Evolutionary conservation across 768 basidiomycete species (phyloP).

Genomic region (Amanita polypyramis): DNA sequence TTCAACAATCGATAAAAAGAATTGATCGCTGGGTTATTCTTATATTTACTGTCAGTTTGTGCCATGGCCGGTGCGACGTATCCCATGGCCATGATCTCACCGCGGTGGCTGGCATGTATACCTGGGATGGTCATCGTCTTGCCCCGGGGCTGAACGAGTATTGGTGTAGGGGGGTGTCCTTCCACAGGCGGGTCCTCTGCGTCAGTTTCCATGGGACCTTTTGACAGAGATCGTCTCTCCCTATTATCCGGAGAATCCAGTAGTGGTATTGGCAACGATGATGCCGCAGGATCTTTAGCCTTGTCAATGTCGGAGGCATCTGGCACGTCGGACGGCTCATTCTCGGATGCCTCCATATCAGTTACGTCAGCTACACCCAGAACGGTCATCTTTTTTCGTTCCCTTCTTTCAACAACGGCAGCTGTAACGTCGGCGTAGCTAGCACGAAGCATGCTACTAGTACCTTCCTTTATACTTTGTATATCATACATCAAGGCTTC

Average conservation of each 20-base stretch:
- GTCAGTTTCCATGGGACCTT: slow-evolving; percentile 24
- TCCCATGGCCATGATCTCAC: slow-evolving; percentile 80
- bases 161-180: slow-evolving; percentile 30
- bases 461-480: slow-evolving; percentile 17
- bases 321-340: neutral
- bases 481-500: slow-evolving; percentile 11
- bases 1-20: slow-evolving; percentile 69
- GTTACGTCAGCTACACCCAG: slow-evolving; percentile 5
- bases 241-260: neutral
- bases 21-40: slow-evolving; percentile 49
- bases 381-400: slow-evolving; percentile 25
- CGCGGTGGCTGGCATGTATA: slow-evolving; percentile 77
- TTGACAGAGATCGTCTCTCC: slow-evolving; percentile 3
- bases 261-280: slow-evolving; percentile 14
- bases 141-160: slow-evolving; percentile 69
- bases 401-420: slow-evolving; percentile 60
- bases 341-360: neutral
- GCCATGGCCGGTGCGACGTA: slow-evolving; percentile 44
- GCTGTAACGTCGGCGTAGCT: slow-evolving; percentile 70
- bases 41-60: slow-evolving; percentile 23
- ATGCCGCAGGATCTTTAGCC: slow-evolving; percentile 6
- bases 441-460: slow-evolving; percentile 33
- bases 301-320: neutral
- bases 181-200: slow-evolving; percentile 16
- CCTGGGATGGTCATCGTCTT: slow-evolving; percentile 83